Evolutionary conservation across 2,329 filamentous ascomycete species (phyloP).

Genomic region (Neonectria faginata): DNA sequence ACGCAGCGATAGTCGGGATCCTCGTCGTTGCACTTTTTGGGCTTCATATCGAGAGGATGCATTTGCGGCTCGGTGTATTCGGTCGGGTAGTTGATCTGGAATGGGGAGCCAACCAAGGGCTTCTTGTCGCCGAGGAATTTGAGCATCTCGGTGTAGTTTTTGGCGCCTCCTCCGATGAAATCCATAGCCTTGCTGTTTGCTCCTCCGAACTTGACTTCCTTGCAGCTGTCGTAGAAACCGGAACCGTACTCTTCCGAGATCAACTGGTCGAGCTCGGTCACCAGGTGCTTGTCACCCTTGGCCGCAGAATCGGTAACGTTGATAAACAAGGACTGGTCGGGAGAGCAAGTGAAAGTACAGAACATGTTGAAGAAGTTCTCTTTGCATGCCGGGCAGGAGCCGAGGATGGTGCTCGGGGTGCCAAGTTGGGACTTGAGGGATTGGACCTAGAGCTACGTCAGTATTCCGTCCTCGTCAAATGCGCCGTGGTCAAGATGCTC

Average conservation of each 20-base stretch:
- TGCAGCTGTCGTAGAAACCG: conserved; percentile 96
- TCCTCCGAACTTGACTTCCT: conserved; percentile 97
- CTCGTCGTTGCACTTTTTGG: conserved; percentile 90
- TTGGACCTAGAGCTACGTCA: conserved; percentile 68
- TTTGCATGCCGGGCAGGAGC: conserved; percentile 95
- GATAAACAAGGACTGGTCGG: conserved; percentile 93
- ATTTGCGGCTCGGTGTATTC: conserved; percentile 75
- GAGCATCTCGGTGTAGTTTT: conserved; percentile 86
- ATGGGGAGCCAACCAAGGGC: conserved; percentile 84
- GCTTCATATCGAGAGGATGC: conserved; percentile 74
- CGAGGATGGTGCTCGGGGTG: conserved; percentile 88
- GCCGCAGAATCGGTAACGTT: conserved; percentile 84
- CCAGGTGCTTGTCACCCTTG: conserved; percentile 71
- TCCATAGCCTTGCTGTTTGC: conserved; percentile 95
- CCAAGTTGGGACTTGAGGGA: conserved; percentile 86
- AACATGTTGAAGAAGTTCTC: conserved; percentile 99
- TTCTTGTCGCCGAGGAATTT: conserved; percentile 96
- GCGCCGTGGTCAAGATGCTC: conserved; percentile 39
- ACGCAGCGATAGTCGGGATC: conserved; percentile 89
- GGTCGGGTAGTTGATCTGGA: conserved; percentile 93
- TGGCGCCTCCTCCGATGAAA: conserved; percentile 94
- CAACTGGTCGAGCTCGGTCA: conserved; percentile 91
- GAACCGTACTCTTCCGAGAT: conserved; percentile 85
- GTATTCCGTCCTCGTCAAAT: conserved; percentile 19
- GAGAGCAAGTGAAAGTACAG: conserved; percentile 98